These are phyloP conservation scores for Solanum neorickii DNA, from an alignment of 257 asterid genomes.

Conservation along the genomic window DNA sequence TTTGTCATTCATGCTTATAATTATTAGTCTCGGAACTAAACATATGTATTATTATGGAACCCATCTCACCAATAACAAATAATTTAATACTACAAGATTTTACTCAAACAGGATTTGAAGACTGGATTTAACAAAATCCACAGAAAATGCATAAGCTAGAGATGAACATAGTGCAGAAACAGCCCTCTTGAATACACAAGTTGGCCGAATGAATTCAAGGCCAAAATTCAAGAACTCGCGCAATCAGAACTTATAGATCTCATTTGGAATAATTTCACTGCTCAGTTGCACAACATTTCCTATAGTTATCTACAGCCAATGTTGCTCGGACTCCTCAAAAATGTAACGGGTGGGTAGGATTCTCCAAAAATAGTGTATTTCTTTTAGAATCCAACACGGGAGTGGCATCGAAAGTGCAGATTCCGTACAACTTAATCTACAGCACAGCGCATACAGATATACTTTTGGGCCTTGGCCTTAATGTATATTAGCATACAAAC, in stretches of 20 bases:
- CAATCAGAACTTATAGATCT: neutral
- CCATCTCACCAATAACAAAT: neutral
- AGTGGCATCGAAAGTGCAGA: neutral
- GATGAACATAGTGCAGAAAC: neutral
- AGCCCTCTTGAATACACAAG: neutral
- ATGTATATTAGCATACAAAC: neutral
- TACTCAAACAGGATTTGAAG: neutral
- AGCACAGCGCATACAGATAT: neutral
- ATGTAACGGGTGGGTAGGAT: neutral
- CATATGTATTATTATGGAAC: neutral
- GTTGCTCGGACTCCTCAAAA: neutral
- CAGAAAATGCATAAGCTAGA: neutral
- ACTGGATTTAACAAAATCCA: neutral
- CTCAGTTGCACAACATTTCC: neutral
- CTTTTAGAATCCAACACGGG: neutral
- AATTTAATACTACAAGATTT: neutral
- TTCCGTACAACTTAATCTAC: neutral
- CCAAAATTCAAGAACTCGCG: neutral
- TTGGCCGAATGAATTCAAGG: neutral
- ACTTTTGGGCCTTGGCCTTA: neutral
- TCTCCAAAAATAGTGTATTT: neutral
- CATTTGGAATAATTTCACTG: neutral
- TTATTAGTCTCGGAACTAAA: neutral
- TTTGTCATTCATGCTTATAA: neutral
- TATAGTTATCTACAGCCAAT: neutral